Conservation (phyloP, 768 basidiomycete genomes). For the Postia placenta region DNA sequence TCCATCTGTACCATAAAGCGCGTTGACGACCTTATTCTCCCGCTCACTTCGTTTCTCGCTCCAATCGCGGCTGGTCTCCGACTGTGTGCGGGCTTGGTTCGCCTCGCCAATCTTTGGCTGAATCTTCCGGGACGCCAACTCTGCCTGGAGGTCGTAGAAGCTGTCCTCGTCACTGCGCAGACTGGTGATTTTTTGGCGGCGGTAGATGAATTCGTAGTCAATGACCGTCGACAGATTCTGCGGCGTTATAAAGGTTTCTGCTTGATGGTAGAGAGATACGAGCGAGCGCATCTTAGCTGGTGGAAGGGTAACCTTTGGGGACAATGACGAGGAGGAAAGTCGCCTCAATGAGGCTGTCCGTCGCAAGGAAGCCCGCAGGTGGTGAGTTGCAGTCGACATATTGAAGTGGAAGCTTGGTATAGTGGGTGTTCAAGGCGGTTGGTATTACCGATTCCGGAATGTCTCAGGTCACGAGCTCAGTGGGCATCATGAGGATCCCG, state of each 20-base stretch:
- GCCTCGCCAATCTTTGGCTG: constrained; percentile 15
- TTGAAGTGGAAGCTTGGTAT: not conserved
- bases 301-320: constrained; percentile 31
- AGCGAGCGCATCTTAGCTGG: constrained; percentile 62
- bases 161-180: constrained; percentile 8
- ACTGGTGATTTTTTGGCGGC: not conserved
- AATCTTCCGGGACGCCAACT: constrained; percentile 10
- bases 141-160: constrained; percentile 11
- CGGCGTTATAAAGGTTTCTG: constrained; percentile 61
- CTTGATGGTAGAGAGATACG: constrained; percentile 73
- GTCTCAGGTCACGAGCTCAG: too few species aligned
- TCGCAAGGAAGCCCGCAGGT: not conserved
- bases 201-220: constrained; percentile 50
- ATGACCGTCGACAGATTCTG: constrained; percentile 63
- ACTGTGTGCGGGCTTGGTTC: constrained; percentile 1
- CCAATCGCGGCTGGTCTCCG: constrained; percentile 16
- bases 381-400: not conserved
- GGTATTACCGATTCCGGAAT: too few species aligned
- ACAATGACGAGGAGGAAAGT: not conserved
- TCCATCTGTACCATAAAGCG: constrained; percentile 45
- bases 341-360: not conserved
- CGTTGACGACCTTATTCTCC: constrained; percentile 41
- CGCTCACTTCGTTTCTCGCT: constrained; percentile 21
- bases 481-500: too few species aligned
- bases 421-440: not conserved